Conservation (phyloP, 2,329 filamentous ascomycete genomes). For the Gremmenia infestans region DNA sequence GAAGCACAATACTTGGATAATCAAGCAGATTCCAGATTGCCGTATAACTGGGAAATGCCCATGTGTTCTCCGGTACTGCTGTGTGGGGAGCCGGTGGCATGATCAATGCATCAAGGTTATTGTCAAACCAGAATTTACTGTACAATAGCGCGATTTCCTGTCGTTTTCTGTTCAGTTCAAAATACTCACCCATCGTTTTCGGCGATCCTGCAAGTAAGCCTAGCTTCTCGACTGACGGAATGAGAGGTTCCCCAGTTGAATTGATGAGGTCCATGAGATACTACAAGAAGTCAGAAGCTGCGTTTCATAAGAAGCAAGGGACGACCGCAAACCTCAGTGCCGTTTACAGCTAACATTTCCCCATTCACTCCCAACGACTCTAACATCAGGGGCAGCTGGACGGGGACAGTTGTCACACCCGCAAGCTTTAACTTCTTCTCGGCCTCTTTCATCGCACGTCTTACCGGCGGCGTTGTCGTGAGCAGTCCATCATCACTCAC, state of each 20-base stretch:
- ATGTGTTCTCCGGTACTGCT: slow-evolving; percentile 47
- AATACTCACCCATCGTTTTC: slow-evolving; percentile 10
- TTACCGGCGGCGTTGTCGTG: slow-evolving; percentile 31
- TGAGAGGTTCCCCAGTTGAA: slow-evolving; percentile 32
- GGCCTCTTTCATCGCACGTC: slow-evolving; percentile 27
- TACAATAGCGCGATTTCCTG: slow-evolving; percentile 35
- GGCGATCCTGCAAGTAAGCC: slow-evolving; percentile 2
- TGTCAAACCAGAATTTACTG: slow-evolving; percentile 37
- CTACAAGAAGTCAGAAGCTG: background rate
- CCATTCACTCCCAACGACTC: slow-evolving; percentile 34
- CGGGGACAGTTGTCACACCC: slow-evolving; percentile 10
- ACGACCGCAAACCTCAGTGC: slow-evolving; percentile 21
- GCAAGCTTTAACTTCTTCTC: slow-evolving; percentile 24
- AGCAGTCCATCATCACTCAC: slow-evolving; percentile 28
- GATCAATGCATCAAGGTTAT: slow-evolving; percentile 45
- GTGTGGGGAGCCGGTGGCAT: slow-evolving; percentile 44
- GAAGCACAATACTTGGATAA: slow-evolving; percentile 6
- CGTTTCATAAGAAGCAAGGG: background rate
- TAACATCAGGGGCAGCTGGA: background rate
- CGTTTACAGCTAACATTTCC: slow-evolving; percentile 12
- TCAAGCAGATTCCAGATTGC: slow-evolving; percentile 14
- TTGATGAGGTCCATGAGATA: background rate
- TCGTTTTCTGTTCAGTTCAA: slow-evolving; percentile 9
- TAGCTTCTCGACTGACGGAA: slow-evolving; percentile 11
- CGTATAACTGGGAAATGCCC: slow-evolving; percentile 14